Evolutionary conservation across 1,139 yeast species (phyloP), one percentile per base, ranked within the genome.

Genomic region (Saccharomycopsis crataegensis): DNA sequence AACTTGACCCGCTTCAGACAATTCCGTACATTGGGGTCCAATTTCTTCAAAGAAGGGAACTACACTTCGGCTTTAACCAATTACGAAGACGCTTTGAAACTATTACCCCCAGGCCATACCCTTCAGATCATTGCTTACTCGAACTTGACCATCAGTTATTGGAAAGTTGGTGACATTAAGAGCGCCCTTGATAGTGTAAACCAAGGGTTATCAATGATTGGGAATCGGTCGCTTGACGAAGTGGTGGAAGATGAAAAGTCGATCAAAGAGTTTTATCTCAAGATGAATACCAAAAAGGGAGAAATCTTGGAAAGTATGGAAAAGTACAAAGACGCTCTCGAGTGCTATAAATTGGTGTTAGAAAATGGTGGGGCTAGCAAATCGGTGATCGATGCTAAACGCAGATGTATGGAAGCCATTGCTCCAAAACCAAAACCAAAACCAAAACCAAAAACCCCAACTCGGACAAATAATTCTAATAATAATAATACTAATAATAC

Each of bases 241-340:
- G 3, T 58, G 44, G 61, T 62, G 42, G 56, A 65, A 1, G 62
- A 54, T 4, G 80, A 76, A 6, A 89, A 85, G 64, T 67, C 78
- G 0, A 74, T 83, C 59, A 81, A 79, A 62, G 82, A 80, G 32
- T 82, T 94, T 70, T 88, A 90, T 83, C 70, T 77, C 32, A 91
- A 90, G 66, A 72, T 91, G 41, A 66, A 82, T 48, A 69, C 77
- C 3, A 80, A 86, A 58, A 79, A 81, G 61, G 98, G 97, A 0
- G 97, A 93, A 63, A 83, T 91, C 1, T 73, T 82, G 49, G 99
- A 94, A 67, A 80, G 82, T 67, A 65, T 83, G 58, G 99, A 94
- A 63, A 77, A 76, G 59, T 87, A 77, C 66, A 67, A 73, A 51
- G 82, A 78, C 6, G 84, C 98, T 0, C 72, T 87, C 43, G 72